Percentiles rank a stretch among this genome's conserved stretches.
Conservation (phyloP, 176 grass and related monocot genomes). For the Puya raimondii region DNA sequence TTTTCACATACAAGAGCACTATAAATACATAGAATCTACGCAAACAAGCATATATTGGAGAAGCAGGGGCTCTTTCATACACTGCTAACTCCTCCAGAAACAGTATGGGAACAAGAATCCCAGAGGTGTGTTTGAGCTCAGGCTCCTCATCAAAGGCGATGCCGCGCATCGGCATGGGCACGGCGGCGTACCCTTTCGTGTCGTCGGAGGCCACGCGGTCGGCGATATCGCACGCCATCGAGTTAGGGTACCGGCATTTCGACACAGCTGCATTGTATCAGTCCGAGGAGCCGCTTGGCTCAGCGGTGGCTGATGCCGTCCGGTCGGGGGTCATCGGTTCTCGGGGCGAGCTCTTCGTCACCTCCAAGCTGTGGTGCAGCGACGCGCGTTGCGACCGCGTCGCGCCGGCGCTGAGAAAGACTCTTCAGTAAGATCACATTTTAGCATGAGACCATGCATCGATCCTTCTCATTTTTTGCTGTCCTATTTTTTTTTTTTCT, state of each 20-base stretch:
- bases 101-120: not conserved
- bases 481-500: too few relatives aligned
- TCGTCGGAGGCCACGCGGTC: slow-evolving; percentile 22
- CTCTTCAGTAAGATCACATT: slow-evolving; percentile 26
- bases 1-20: too few relatives aligned
- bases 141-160: slow-evolving; percentile 3
- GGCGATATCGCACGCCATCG: slow-evolving; percentile 40
- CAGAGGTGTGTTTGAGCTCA: not conserved
- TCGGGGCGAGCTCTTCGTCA: slow-evolving; percentile 52
- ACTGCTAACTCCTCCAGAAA: not conserved
- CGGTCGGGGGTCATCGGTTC: slow-evolving; percentile 29
- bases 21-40: too few relatives aligned
- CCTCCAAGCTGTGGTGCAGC: slow-evolving; percentile 69
- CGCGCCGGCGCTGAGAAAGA: slow-evolving; percentile 37
- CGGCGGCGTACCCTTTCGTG: slow-evolving; percentile 35
- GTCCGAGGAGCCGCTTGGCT: slow-evolving; percentile 45
- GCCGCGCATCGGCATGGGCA: slow-evolving; percentile 50
- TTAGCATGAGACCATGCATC: too few relatives aligned
- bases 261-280: slow-evolving; percentile 53
- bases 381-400: slow-evolving; percentile 39
- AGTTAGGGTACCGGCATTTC: slow-evolving; percentile 55
- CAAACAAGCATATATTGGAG: too few relatives aligned
- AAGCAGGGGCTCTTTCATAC: too few relatives aligned
- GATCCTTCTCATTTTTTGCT: too few relatives aligned
- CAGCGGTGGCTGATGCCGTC: slow-evolving; percentile 41